Base-by-base conservation (phyloP, 2,329 filamentous ascomycete genomes). In the Neonectria punicea region DNA sequence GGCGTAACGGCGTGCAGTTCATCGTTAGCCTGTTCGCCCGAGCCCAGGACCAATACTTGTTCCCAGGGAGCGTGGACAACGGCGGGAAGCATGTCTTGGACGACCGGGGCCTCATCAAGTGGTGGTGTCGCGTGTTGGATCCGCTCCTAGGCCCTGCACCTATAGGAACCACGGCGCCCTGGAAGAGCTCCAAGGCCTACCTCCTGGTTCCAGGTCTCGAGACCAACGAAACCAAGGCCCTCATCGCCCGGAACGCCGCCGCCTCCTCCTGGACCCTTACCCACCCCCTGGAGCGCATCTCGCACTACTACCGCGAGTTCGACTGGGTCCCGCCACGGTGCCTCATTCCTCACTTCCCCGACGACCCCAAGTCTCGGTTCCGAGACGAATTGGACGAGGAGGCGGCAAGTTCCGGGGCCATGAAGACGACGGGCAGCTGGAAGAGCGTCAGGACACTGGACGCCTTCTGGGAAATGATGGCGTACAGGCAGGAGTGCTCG, bases 391-490 rank as follows among this genome's bases (percentile, higher is more conserved):
- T 99, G 4, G 95, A 99, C 73, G 92, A 95, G 34, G 93, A 97
- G 75, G 85, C 92, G 0, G 85, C 87, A 1, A 87, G 88, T 32
- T 83, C 86, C 2, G 80, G 80, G 5, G 81, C 81, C 58, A 80
- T 86, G 69, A 86, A 87, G 69, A 85, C 83, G 28, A 81, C 82
- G 3, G 92, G 92, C 0, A 85, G 88, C 61, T 99, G 96, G 96
- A 92, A 90, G 76, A 94, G 92, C 65, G 90, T 98, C 25, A 90
- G 87, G 76, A 92, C 89, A 0, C 82, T 99, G 44, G 92, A 94
- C n/a, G 90, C 94, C 71, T 99, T 99, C 75, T 99, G 96, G 96
- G 96, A 99, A 67, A 92, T 97, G 86, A 98, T 99, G 95, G 91
- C 94, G 0, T 98, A 93, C 76, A 86, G 96, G 61, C 96, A 98